These are phyloP conservation scores for Drosera capensis DNA, from an alignment of 148 eudicot genomes.

Conservation along the genomic window DNA sequence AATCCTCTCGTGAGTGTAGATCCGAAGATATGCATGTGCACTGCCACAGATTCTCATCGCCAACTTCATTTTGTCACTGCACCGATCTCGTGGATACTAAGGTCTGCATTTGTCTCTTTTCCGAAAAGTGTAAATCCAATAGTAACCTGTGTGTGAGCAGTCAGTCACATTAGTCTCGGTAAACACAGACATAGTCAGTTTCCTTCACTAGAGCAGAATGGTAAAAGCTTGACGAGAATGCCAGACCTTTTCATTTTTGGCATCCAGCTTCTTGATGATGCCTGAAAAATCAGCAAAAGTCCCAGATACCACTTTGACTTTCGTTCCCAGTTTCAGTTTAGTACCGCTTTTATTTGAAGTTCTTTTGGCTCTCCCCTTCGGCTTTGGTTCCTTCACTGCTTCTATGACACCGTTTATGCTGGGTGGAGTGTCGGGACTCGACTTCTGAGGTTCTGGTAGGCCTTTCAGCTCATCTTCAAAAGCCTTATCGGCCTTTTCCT, in stretches of 20 bases:
- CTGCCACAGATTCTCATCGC: too few relatives aligned
- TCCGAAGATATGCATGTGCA: too few relatives aligned
- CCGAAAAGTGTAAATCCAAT: too few relatives aligned
- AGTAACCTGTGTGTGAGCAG: too few relatives aligned
- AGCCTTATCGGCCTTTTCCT: constrained; percentile 66
- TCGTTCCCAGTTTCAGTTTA: constrained; percentile 40
- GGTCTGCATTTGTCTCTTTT: too few relatives aligned
- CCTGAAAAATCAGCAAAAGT: constrained; percentile 81
- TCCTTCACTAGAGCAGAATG: too few relatives aligned
- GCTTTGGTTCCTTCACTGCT: constrained; percentile 18
- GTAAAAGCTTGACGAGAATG: not conserved
- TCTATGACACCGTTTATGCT: constrained; percentile 11
- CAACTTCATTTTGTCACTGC: too few relatives aligned
- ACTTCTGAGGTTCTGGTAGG: constrained; percentile 13
- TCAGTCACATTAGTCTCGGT: too few relatives aligned
- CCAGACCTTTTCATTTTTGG: constrained; percentile 47
- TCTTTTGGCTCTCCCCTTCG: constrained; percentile 27
- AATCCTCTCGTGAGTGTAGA: too few relatives aligned
- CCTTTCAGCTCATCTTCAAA: constrained; percentile 38
- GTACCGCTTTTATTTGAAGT: constrained; percentile 15
- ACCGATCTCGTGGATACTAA: too few relatives aligned
- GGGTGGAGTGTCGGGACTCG: constrained; percentile 9
- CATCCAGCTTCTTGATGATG: constrained; percentile 57
- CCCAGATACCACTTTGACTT: constrained; percentile 68
- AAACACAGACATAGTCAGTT: too few relatives aligned